Base-by-base conservation (phyloP, 495 filamentous ascomycete genomes). In the Trichoderma orchidacearum region DNA sequence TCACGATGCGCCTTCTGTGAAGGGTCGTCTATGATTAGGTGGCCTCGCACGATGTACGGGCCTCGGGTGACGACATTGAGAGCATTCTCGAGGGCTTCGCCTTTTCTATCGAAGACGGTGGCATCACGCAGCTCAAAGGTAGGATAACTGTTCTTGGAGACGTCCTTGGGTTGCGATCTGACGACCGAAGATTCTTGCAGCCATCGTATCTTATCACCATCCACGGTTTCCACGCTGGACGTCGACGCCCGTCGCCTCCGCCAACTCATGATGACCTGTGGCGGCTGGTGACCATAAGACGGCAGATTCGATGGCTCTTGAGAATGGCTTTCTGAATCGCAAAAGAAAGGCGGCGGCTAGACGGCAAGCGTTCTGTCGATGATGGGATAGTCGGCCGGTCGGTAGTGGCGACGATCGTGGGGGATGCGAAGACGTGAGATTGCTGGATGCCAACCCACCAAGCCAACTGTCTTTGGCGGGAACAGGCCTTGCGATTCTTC, bases 41-140 rank as follows among this genome's bases (percentile, higher is more conserved):
- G 65, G 31, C 75, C 75, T 32, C 71, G 72, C 28, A 75, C 58
- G 23, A 76, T 59, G 29, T 74, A 65, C 1, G 75, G 72, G 4
- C 75, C 75, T 30, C 70, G 59, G 4, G 70, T 11, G 32, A 71
- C 62, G 5, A 70, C 66, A 38, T 74, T 59, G 15, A 78, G 65
- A 4, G 70, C 68, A 51, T 76, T 77, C 25, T 64, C 73, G 5
- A 74, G 56, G 0, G 66, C 68, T 28, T 51, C 61, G 45, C 73
- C 69, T 54, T 76, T 67, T 27, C 55, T 66, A 5, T 59, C 56
- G 55, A 75, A 76, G 27, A 79, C 61, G 7, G 69, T 67, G n/a
- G 74, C 74, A 59, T 75, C 68, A 12, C 52, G 60, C n/a, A 79
- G 66, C 5, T 74, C 64, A 52, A 72, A 77, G 29, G 60, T 68